A percentile compares a stretch with the other conserved stretches of the same genome.
Evolutionary conservation across 148 eudicot genomes (phyloP).

Genomic region (Rhododendron simsii): DNA sequence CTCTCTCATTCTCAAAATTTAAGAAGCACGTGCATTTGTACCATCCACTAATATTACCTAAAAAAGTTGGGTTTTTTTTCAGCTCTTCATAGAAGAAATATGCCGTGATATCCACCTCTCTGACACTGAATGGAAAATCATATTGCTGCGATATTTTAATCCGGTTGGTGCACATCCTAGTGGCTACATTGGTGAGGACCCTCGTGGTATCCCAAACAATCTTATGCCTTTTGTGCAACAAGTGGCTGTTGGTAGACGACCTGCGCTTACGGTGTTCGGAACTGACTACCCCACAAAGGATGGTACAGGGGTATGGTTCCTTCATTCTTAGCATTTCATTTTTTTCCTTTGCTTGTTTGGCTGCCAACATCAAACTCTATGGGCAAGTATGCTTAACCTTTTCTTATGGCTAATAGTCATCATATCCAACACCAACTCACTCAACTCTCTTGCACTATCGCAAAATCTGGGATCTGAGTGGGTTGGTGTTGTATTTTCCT

Average conservation of each 20-base stretch:
- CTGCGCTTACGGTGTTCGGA: conserved; percentile 78
- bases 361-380: not conserved
- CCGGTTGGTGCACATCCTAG: conserved; percentile 97
- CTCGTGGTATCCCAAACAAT: conserved; percentile 91
- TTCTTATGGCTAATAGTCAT: not conserved
- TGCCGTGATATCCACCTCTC: conserved; percentile 66
- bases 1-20: not conserved
- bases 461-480: not conserved
- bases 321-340: not conserved
- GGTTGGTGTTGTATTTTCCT: not conserved
- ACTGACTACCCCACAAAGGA: conserved; percentile 77
- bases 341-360: not conserved
- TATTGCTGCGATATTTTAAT: conserved; percentile 92
- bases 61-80: conserved; percentile 13
- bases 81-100: conserved; percentile 98
- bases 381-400: not conserved
- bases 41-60: not conserved
- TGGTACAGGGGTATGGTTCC: conserved; percentile 86
- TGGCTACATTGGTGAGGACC: conserved; percentile 95
- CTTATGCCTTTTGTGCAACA: conserved; percentile 99
- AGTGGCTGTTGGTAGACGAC: conserved; percentile 94
- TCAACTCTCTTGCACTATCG: not conserved
- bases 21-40: not conserved
- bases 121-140: conserved; percentile 76
- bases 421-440: not conserved